Percentiles rank a stretch among this genome's conserved stretches.
phyloP scores from a whole-genome alignment of 169 alveolate genomes.

The Plasmodium ovale region DNA sequence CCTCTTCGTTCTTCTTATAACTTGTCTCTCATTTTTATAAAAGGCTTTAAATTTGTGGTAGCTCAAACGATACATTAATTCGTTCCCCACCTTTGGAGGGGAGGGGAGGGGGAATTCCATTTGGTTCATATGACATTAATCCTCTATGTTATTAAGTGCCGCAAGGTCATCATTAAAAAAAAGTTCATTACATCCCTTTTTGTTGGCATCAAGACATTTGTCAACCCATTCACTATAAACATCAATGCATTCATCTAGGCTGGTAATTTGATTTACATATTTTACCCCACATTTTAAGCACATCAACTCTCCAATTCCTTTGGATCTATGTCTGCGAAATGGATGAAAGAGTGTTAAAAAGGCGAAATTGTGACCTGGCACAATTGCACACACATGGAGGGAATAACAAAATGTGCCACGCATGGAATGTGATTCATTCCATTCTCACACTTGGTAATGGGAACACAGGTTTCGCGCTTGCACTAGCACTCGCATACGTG shows the following conservation, averaged over 20 bases:
- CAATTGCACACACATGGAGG: not conserved
- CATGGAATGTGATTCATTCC: slow-evolving; percentile 28
- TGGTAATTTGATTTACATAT: slow-evolving; percentile 85
- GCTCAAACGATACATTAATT: no score
- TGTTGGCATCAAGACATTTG: slow-evolving; percentile 86
- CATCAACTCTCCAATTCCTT: slow-evolving; percentile 78
- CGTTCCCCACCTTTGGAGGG: no score
- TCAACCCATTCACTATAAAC: slow-evolving; percentile 94
- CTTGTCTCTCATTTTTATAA: no score
- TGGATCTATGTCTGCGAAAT: slow-evolving; percentile 45
- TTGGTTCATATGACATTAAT: no score
- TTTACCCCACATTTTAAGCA: slow-evolving; percentile 92
- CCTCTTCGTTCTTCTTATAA: no score
- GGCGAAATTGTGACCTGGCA: not conserved
- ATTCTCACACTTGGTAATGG: no score
- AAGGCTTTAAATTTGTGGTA: no score
- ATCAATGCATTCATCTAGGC: slow-evolving; percentile 91
- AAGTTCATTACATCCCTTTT: slow-evolving; percentile 58
- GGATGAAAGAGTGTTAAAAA: not conserved
- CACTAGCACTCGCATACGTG: no score
- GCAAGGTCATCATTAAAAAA: slow-evolving; percentile 55
- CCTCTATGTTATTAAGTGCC: slow-evolving; percentile 30
- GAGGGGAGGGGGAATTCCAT: no score
- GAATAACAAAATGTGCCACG: slow-evolving; percentile 1
- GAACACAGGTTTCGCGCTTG: no score